Conservation (phyloP, 768 basidiomycete genomes). For the Kwoniella dendrophila region DNA sequence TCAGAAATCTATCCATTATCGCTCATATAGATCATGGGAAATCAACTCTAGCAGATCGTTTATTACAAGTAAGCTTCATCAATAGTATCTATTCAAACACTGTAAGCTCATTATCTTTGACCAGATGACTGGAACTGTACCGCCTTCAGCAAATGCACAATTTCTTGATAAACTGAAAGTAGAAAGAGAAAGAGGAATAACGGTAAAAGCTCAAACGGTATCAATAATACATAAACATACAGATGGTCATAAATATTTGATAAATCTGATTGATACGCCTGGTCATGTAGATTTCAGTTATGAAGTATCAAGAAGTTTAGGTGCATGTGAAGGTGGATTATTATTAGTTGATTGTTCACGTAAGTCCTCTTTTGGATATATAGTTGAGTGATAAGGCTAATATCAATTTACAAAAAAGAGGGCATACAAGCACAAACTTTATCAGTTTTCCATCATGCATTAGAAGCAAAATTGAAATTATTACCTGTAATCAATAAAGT, state of each 20-base stretch:
- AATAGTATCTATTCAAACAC: not conserved
- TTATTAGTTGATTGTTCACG: slow-evolving; percentile 88
- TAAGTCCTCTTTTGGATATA: slow-evolving; percentile 27
- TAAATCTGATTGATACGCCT: slow-evolving; percentile 97
- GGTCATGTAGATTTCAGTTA: slow-evolving; percentile 98
- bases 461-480: slow-evolving; percentile 68
- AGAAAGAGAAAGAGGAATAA: slow-evolving; percentile 94
- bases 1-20: slow-evolving; percentile 86
- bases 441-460: slow-evolving; percentile 87
- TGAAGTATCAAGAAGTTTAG: slow-evolving; percentile 89
- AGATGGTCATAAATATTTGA: slow-evolving; percentile 66
- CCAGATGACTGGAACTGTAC: slow-evolving; percentile 47
- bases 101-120: not conserved
- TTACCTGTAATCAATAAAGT: slow-evolving; percentile 96
- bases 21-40: slow-evolving; percentile 99
- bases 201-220: slow-evolving; percentile 93
- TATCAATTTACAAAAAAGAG: slow-evolving; percentile 54
- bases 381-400: not conserved
- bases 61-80: slow-evolving; percentile 64
- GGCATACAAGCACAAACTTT: slow-evolving; percentile 97
- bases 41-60: slow-evolving; percentile 86
- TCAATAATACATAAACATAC: slow-evolving; percentile 72
- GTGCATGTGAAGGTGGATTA: slow-evolving; percentile 88
- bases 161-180: slow-evolving; percentile 72
- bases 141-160: slow-evolving; percentile 41